Evolutionary conservation across 345 rosid genomes (phyloP).

Genomic region (Salix brachista): DNA sequence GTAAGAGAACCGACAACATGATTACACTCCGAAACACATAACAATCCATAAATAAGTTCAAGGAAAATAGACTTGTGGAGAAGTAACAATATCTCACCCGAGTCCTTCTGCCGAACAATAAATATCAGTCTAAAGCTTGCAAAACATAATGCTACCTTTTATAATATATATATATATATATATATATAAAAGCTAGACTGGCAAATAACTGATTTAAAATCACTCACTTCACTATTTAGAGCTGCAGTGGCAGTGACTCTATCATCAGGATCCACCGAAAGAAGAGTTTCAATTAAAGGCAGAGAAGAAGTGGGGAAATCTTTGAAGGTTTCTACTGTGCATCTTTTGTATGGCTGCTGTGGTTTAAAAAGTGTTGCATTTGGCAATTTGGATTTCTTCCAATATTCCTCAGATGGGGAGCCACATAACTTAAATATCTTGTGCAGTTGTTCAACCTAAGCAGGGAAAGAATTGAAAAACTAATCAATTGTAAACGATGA

Average conservation of each 20-base stretch:
- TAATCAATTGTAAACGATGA: constrained; percentile 11
- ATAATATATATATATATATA: no score
- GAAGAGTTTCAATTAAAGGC: constrained; percentile 63
- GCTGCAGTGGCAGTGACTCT: constrained; percentile 75
- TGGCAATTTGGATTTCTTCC: constrained; percentile 78
- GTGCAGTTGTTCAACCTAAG: constrained; percentile 87
- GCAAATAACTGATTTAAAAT: neutral
- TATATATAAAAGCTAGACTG: neutral
- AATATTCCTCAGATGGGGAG: constrained; percentile 80
- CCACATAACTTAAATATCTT: constrained; percentile 90
- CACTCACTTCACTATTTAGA: constrained; percentile 66
- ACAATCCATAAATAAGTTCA: neutral
- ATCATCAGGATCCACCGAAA: constrained; percentile 69
- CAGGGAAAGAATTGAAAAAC: constrained; percentile 12
- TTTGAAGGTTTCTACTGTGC: constrained; percentile 65
- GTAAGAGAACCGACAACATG: constrained; percentile 16
- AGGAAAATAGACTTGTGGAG: neutral
- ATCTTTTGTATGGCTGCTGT: constrained; percentile 66
- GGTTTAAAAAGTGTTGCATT: constrained; percentile 83
- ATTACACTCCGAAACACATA: constrained; percentile 3
- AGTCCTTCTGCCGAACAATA: neutral
- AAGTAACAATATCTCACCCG: neutral
- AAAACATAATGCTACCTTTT: neutral
- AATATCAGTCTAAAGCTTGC: neutral
- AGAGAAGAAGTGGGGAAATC: constrained; percentile 60